Evolutionary conservation across 2,329 filamentous ascomycete genomes (phyloP).

Genomic region (Fusarium tanahbumbuense): DNA sequence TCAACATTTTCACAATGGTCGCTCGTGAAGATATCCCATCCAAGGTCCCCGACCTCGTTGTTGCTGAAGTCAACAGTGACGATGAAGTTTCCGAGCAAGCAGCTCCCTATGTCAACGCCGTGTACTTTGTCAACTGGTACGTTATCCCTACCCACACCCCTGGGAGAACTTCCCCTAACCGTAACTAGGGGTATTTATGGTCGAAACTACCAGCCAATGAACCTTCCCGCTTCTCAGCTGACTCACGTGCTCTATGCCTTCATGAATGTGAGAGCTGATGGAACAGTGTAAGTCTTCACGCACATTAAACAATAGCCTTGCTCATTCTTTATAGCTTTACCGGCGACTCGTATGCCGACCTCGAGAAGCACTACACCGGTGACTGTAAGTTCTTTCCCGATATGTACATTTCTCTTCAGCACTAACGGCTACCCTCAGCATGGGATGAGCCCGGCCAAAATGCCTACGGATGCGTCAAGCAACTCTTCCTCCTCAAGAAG

Average conservation of each 20-base stretch:
- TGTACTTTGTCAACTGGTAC: slow-evolving; percentile 39
- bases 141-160: fast-evolving
- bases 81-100: slow-evolving; percentile 13
- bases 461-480: slow-evolving; percentile 81
- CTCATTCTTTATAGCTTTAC: slow-evolving; percentile 16
- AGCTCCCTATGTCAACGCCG: slow-evolving; percentile 9
- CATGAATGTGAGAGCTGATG: slow-evolving; percentile 76
- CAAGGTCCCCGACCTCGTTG: slow-evolving; percentile 15
- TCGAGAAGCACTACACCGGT: slow-evolving; percentile 34
- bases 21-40: slow-evolving; percentile 25
- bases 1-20: slow-evolving; percentile 11
- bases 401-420: no score
- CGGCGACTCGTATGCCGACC: slow-evolving; percentile 34
- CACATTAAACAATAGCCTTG: fast-evolving
- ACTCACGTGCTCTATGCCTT: slow-evolving; percentile 85
- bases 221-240: slow-evolving; percentile 75
- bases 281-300: slow-evolving; percentile 69
- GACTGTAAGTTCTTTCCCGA: slow-evolving; percentile 24
- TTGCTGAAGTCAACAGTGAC: not conserved
- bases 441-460: slow-evolving; percentile 72
- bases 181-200: slow-evolving; percentile 74
- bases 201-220: slow-evolving; percentile 76
- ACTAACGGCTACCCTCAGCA: slow-evolving; percentile 9
- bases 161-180: not conserved
- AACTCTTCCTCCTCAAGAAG: slow-evolving; percentile 81